Percentiles rank a stretch among this genome's conserved stretches.
Conservation (phyloP, 192 early-diverging fungal genomes). For the Powellomyces hirtus region DNA sequence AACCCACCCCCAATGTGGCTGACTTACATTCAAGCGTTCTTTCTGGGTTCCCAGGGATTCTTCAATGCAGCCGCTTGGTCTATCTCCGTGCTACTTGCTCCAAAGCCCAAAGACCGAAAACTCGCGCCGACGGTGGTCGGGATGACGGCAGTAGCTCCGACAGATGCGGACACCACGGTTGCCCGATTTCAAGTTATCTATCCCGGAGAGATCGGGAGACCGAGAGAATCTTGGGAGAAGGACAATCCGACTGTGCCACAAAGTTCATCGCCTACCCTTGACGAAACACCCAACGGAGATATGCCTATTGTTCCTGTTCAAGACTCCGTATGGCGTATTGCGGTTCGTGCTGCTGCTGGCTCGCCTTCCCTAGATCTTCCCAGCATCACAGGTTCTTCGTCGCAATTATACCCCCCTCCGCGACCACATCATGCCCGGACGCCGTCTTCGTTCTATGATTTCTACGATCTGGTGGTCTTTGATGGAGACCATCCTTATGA, state of each 20-base stretch:
- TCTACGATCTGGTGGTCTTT: constrained; percentile 6
- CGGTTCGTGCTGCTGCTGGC: neutral
- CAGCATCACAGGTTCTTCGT: neutral
- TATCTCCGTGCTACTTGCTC: constrained; percentile 1
- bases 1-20: constrained; percentile 16
- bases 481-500: neutral
- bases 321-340: constrained; percentile 4
- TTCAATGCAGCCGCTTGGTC: constrained; percentile 20
- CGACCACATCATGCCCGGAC: neutral
- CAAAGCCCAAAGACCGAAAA: neutral
- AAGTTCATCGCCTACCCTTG: no score
- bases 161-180: neutral
- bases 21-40: constrained; percentile 13
- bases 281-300: no score
- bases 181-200: neutral
- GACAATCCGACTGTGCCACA: neutral
- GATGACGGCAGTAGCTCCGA: neutral
- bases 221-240: neutral
- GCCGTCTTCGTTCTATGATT: neutral
- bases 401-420: neutral
- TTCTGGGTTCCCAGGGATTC: constrained; percentile 17
- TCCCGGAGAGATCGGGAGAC: neutral
- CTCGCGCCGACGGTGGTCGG: neutral
- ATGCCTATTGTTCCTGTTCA: no score
- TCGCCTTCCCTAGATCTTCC: neutral